These are phyloP conservation scores for Acanthochlamys bracteata DNA, from an alignment of 106 monocot species.

Conservation along the genomic window DNA sequence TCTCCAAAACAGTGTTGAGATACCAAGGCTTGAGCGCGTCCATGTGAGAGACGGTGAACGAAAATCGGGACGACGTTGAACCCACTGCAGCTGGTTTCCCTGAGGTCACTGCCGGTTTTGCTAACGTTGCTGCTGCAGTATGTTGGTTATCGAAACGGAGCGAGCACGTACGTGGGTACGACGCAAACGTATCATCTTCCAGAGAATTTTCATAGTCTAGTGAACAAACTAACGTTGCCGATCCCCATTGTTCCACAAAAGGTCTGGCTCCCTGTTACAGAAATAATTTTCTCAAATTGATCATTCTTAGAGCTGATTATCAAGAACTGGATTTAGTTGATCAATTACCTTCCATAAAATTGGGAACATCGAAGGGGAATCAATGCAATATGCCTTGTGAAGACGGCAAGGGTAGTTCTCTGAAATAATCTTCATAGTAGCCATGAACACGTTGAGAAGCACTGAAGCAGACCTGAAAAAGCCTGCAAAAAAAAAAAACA, in stretches of 20 bases:
- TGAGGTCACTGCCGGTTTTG: not conserved
- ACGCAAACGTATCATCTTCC: conserved; percentile 23
- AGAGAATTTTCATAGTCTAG: conserved; percentile 34
- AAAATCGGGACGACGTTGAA: conserved; percentile 56
- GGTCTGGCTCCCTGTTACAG: conserved; percentile 49
- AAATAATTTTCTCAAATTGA: not conserved
- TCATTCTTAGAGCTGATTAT: not conserved
- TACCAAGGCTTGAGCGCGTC: conserved; percentile 75
- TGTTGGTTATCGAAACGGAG: conserved; percentile 39
- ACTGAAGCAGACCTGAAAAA: conserved; percentile 57
- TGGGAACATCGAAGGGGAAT: conserved; percentile 65
- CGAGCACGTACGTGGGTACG: conserved; percentile 35
- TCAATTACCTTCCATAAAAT: conserved; percentile 59
- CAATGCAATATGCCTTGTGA: conserved; percentile 56
- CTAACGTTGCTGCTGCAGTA: not conserved
- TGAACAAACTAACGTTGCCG: conserved; percentile 38
- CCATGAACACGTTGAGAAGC: conserved; percentile 58
- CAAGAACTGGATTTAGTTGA: not conserved
- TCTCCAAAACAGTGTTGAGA: conserved; percentile 30
- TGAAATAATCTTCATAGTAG: conserved; percentile 48
- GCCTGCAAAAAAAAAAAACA: conserved; percentile 20
- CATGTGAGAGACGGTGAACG: conserved; percentile 62
- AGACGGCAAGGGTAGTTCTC: conserved; percentile 71
- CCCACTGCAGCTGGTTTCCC: conserved; percentile 1
- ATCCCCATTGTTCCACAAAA: conserved; percentile 46